A percentile compares a stretch with the other conserved stretches of the same genome.
phyloP scores from a whole-genome alignment of 2,329 filamentous ascomycete genomes.

The Phyllosticta capitalensis region DNA sequence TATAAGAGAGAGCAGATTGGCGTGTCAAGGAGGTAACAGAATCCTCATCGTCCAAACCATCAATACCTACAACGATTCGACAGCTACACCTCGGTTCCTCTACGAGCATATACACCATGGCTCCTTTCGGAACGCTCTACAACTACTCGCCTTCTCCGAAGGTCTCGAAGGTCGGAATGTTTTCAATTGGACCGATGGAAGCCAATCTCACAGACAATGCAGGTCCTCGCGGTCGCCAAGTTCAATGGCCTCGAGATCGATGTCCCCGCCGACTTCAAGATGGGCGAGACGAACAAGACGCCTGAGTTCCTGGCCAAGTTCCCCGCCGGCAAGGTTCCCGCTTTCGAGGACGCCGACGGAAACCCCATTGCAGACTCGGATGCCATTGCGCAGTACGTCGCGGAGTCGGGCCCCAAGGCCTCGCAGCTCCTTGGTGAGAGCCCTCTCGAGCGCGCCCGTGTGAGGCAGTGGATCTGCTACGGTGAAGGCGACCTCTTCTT shows the following conservation, averaged over 20 bases:
- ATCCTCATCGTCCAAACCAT: not conserved
- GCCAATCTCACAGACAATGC: not conserved
- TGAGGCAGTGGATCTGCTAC: conserved; percentile 36
- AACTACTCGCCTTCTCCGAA: conserved; percentile 14
- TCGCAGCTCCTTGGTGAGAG: conserved; percentile 38
- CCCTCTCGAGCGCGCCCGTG: conserved; percentile 31
- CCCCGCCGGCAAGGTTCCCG: conserved; percentile 43
- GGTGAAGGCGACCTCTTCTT: conserved; percentile 13
- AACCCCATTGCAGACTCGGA: conserved; percentile 37
- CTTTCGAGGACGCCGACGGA: conserved; percentile 40
- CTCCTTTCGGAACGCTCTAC: conserved; percentile 17
- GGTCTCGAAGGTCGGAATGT: not conserved
- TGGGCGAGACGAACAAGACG: conserved; percentile 35
- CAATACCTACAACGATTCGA: not conserved
- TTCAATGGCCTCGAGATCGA: conserved; percentile 21
- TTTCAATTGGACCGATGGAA: not conserved
- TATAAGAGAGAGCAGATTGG: not conserved
- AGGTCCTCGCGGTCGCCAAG: conserved; percentile 15
- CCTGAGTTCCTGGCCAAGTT: conserved; percentile 42
- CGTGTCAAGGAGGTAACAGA: not conserved
- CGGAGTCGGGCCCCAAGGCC: conserved; percentile 35
- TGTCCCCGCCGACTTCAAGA: conserved; percentile 29
- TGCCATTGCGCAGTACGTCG: conserved; percentile 41
- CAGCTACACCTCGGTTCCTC: not conserved
- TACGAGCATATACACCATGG: conserved; percentile 5